phyloP scores from a whole-genome alignment of 2,329 filamentous ascomycete genomes.

The Xylariaceae sp. region DNA sequence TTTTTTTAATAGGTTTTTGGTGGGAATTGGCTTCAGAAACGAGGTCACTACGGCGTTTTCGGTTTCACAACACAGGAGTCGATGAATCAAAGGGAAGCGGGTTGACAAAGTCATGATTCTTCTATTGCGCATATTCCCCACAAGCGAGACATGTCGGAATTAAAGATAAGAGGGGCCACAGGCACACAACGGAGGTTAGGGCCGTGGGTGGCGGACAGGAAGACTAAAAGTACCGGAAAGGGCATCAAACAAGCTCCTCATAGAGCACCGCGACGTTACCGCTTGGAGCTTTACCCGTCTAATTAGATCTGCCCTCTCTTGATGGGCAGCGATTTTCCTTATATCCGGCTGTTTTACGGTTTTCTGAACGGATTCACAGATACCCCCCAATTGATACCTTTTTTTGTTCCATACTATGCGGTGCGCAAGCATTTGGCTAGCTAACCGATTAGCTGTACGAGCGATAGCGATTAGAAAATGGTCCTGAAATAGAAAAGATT shows the following conservation, averaged over 20 bases:
- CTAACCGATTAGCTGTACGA: neutral
- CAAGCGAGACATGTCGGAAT: neutral
- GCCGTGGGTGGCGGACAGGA: neutral
- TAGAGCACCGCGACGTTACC: neutral
- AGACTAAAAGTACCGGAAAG: slow-evolving; percentile 7
- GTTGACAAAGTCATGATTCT: slow-evolving; percentile 4
- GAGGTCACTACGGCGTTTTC: slow-evolving; percentile 19
- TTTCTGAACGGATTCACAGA: slow-evolving; percentile 20
- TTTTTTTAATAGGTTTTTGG: no score
- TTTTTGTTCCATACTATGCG: slow-evolving; percentile 2
- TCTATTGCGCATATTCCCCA: neutral
- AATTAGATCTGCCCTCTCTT: slow-evolving; percentile 8
- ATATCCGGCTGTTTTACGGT: no score
- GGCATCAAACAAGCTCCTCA: slow-evolving; percentile 11
- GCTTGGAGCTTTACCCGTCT: slow-evolving; percentile 5
- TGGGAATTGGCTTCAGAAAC: slow-evolving; percentile 16
- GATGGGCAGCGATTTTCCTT: no score
- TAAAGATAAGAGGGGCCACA: neutral
- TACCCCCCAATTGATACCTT: slow-evolving; percentile 20
- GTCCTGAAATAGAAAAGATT: neutral
- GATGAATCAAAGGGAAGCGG: neutral
- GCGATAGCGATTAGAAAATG: neutral
- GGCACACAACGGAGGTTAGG: neutral
- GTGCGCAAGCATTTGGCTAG: no score
- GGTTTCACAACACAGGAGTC: slow-evolving; percentile 10